Percentiles rank a stretch among this genome's conserved stretches.
These are phyloP conservation scores for Lyophyllum atratum DNA, from an alignment of 768 basidiomycete species.

Conservation along the genomic window DNA sequence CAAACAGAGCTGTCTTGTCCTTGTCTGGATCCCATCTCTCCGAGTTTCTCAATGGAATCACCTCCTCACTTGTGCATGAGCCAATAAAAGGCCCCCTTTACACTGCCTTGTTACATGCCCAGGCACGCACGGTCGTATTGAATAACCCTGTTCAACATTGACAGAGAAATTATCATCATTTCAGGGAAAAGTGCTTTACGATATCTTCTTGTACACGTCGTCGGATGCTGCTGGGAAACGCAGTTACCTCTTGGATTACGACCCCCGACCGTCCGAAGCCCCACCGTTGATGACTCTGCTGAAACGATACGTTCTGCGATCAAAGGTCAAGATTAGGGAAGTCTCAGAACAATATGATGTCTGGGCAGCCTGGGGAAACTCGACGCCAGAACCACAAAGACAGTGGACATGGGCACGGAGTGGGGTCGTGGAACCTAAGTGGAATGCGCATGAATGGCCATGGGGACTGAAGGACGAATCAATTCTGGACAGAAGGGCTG, in stretches of 20 bases:
- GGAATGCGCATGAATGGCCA: constrained; percentile 54
- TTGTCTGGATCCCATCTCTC: constrained; percentile 80
- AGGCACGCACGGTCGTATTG: constrained; percentile 47
- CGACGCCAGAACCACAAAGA: constrained; percentile 30
- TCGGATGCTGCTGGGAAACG: constrained; percentile 41
- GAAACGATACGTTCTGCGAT: constrained; percentile 83
- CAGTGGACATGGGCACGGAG: constrained; percentile 62
- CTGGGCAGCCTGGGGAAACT: constrained; percentile 77
- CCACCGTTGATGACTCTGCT: constrained; percentile 67
- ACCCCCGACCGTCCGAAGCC: constrained; percentile 60
- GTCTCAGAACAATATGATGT: constrained; percentile 78
- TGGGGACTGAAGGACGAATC: constrained; percentile 60
- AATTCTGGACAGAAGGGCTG: constrained; percentile 66
- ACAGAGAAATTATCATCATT: constrained; percentile 13
- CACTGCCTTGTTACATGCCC: constrained; percentile 77
- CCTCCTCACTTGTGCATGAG: constrained; percentile 50
- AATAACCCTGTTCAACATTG: constrained; percentile 4
- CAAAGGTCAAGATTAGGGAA: constrained; percentile 83
- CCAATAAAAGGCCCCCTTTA: constrained; percentile 58
- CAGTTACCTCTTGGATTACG: constrained; percentile 73
- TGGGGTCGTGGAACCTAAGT: constrained; percentile 77
- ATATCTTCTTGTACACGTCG: constrained; percentile 80
- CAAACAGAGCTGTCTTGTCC: constrained; percentile 68
- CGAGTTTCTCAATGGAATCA: constrained; percentile 80
- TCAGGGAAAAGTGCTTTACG: constrained; percentile 89